Percentiles rank a stretch among this genome's conserved stretches.
phyloP scores from a whole-genome alignment of 2,329 filamentous ascomycete species.

The Ascochyta fabae region DNA sequence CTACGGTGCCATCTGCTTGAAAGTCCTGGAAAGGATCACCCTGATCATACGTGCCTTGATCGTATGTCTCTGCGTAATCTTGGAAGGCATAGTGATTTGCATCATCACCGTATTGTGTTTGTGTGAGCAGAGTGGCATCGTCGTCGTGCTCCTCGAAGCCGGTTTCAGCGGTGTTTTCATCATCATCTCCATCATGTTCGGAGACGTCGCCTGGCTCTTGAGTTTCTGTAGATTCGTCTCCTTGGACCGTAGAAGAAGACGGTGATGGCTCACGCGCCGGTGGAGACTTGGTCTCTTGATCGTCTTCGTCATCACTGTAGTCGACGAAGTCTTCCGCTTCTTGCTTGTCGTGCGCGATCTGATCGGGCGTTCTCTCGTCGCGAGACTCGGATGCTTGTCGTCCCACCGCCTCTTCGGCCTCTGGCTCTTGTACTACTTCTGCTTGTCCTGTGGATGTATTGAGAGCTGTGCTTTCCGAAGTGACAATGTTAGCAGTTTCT shows the following conservation, averaged over 20 bases:
- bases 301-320: constrained; percentile 57
- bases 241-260: constrained; percentile 45
- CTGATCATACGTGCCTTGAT: constrained; percentile 20
- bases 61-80: constrained; percentile 23
- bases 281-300: constrained; percentile 17
- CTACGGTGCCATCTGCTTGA: constrained; percentile 20
- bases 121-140: constrained; percentile 11
- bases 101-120: constrained; percentile 21
- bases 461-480: neutral
- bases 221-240: constrained; percentile 33
- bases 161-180: constrained; percentile 9
- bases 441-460: neutral
- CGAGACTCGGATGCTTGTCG: neutral
- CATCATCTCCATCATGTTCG: constrained; percentile 8
- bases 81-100: constrained; percentile 25
- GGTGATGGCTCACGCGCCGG: constrained; percentile 27
- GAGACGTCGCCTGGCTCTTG: constrained; percentile 11
- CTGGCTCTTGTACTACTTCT: neutral
- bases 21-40: constrained; percentile 21
- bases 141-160: constrained; percentile 13
- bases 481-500: constrained; percentile 2
- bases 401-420: neutral
- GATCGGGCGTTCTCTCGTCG: constrained; percentile 13
- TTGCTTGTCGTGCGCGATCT: constrained; percentile 23
- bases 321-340: constrained; percentile 55